Evolutionary conservation across 345 rosid genomes (phyloP), one percentile per base, ranked within the genome.

Genomic region (Lumnitzera racemosa): DNA sequence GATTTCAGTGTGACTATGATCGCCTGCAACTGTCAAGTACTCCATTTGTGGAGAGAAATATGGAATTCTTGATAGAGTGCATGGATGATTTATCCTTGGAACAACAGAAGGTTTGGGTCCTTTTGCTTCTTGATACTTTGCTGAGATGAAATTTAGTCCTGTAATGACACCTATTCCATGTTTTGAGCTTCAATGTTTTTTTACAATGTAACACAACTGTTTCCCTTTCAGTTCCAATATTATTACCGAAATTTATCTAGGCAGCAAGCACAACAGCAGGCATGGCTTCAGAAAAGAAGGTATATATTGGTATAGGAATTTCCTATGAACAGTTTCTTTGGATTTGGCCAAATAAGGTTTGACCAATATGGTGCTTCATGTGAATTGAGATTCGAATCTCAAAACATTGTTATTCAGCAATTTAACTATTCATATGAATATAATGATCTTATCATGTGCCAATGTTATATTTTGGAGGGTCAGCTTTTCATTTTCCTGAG

Each of bases 211-310:
- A 56, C 23, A 53, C 5, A 49, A 59, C 13, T 47, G 14, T 67
- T 47, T 56, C 61, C 43, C 53, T 68, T 78, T 7, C 85, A 95
- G 99, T 88, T 88, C 72, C 99, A 95, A 80, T 95, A 64, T 63
- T 72, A 95, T 76, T 74, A 95, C 68, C 69, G 99, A 20, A 88
- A 80, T 67, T 70, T 90, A 66, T 82, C 96, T 36, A 96, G 99
- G 27, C 98, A 95, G 66, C 99, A 95, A 81, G 89, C 81, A 2
- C 99, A 95, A 65, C 99, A 95, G 67, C 99, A 95, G 77, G 78
- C 96, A 58, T 90, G 99, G 99, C 88, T 95, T 72, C 99, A 95
- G 74, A 95, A 95, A 73, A 82, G 99, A 77, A 95, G 96, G 99
- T 88, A 58, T 16, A 55, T 20, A 41, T 4, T 56, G 4, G 13